These are phyloP conservation scores for Posidonia oceanica DNA, from an alignment of 116 monocot species.

Conservation along the genomic window DNA sequence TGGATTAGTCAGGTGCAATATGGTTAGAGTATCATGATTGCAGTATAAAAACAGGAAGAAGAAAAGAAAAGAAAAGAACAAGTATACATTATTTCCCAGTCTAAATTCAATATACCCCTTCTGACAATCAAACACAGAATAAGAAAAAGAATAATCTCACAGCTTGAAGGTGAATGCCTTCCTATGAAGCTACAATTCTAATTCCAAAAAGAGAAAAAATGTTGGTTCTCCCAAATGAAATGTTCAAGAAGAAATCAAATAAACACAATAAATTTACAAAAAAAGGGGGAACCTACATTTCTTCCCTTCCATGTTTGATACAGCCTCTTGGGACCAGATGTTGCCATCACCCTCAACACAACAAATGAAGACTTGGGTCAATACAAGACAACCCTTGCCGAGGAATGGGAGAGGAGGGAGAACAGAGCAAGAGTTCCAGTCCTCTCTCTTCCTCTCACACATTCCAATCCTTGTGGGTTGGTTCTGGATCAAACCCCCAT, in stretches of 20 bases:
- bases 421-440: not conserved
- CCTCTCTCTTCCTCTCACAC: not conserved
- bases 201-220: no score
- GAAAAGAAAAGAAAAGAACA: no score
- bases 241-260: not conserved
- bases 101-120: no score
- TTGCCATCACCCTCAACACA: not conserved
- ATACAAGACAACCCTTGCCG: not conserved
- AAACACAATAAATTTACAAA: conserved; percentile 1
- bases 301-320: conserved; percentile 77
- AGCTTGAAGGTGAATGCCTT: no score
- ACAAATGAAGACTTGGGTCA: not conserved
- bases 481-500: not conserved
- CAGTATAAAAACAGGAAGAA: no score
- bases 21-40: no score
- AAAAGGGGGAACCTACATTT: conserved; percentile 35
- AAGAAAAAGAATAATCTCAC: no score
- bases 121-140: no score
- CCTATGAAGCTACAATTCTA: no score
- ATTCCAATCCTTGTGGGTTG: not conserved
- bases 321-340: conserved; percentile 29
- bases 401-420: not conserved
- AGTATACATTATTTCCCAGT: no score
- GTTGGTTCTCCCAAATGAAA: no score
- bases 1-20: no score